Percentiles rank a stretch among this genome's conserved stretches.
These are phyloP conservation scores for Laguncularia racemosa DNA, from an alignment of 345 rosid species.

Conservation along the genomic window DNA sequence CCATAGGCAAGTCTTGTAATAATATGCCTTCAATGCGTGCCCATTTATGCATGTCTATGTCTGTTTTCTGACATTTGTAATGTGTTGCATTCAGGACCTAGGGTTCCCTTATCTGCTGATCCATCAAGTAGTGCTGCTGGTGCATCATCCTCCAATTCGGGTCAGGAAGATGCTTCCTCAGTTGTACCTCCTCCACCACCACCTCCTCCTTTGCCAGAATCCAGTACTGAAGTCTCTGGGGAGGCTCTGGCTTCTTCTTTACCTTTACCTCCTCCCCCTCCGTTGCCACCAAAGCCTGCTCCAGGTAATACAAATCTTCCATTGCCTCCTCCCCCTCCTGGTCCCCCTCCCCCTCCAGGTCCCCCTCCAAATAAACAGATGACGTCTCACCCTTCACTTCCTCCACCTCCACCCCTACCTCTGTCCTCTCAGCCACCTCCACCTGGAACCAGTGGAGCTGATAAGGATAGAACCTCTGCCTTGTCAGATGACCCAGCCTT, in stretches of 20 bases:
- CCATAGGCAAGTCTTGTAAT: slow-evolving; percentile 48
- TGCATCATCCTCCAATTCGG: slow-evolving; percentile 53
- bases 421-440: slow-evolving; percentile 54
- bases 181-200: slow-evolving; percentile 62
- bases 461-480: slow-evolving; percentile 30
- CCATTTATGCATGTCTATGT: too few relatives aligned
- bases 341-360: slow-evolving; percentile 93
- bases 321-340: slow-evolving; percentile 57
- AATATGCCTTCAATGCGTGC: too few relatives aligned
- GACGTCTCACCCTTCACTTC: slow-evolving; percentile 41
- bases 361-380: slow-evolving; percentile 70
- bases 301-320: slow-evolving; percentile 30
- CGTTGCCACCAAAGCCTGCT: slow-evolving; percentile 67
- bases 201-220: slow-evolving; percentile 71
- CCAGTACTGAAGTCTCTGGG: slow-evolving; percentile 20
- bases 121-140: slow-evolving; percentile 52
- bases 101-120: slow-evolving; percentile 62
- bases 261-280: slow-evolving; percentile 90
- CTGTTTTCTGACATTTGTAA: slow-evolving; percentile 4
- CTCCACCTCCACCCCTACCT: slow-evolving; percentile 60
- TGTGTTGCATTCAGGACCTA: slow-evolving; percentile 51
- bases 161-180: slow-evolving; percentile 49
- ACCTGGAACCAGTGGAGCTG: slow-evolving; percentile 42
- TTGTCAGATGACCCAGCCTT: slow-evolving; percentile 36
- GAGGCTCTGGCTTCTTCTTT: slow-evolving; percentile 45